Evolutionary conservation across 352 stramenopile genomes (phyloP).

Genomic region (Thalassiosira mediterranea): DNA sequence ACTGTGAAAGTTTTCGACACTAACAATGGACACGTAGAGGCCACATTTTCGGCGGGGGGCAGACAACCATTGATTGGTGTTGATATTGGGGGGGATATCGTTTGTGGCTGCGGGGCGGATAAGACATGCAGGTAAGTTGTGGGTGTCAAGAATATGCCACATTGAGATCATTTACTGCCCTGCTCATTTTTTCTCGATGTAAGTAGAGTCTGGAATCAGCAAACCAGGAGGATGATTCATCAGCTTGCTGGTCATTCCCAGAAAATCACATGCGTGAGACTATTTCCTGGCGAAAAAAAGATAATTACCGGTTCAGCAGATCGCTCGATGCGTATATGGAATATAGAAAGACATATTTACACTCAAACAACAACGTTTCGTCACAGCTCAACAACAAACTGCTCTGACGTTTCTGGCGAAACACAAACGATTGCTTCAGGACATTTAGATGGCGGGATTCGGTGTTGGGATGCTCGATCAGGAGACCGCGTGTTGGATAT

Average conservation of each 20-base stretch:
- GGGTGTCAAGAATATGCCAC: no score
- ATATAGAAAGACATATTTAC: slow-evolving; percentile 82
- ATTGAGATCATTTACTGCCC: no score
- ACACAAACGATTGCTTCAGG: slow-evolving; percentile 57
- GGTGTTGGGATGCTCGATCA: slow-evolving; percentile 72
- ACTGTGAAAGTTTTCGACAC: slow-evolving; percentile 78
- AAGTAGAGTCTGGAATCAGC: slow-evolving; percentile 77
- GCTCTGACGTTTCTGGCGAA: slow-evolving; percentile 65
- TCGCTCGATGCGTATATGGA: slow-evolving; percentile 80
- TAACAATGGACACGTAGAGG: slow-evolving; percentile 60
- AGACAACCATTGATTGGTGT: slow-evolving; percentile 68
- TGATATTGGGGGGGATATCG: slow-evolving; percentile 73
- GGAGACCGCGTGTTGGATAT: slow-evolving; percentile 70
- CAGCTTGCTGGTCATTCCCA: slow-evolving; percentile 80
- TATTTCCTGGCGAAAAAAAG: slow-evolving; percentile 66
- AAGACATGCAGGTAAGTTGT: slow-evolving; percentile 63
- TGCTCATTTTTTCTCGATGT: no score
- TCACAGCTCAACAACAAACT: slow-evolving; percentile 74
- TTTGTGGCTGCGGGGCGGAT: slow-evolving; percentile 70
- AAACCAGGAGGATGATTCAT: slow-evolving; percentile 80
- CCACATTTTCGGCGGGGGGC: slow-evolving; percentile 60
- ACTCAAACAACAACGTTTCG: slow-evolving; percentile 72
- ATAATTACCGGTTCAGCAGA: slow-evolving; percentile 78
- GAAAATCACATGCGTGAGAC: slow-evolving; percentile 78
- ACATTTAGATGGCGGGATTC: slow-evolving; percentile 75